phyloP scores from a whole-genome alignment of 2,329 filamentous ascomycete genomes.

The Apiospora pterosperma region DNA sequence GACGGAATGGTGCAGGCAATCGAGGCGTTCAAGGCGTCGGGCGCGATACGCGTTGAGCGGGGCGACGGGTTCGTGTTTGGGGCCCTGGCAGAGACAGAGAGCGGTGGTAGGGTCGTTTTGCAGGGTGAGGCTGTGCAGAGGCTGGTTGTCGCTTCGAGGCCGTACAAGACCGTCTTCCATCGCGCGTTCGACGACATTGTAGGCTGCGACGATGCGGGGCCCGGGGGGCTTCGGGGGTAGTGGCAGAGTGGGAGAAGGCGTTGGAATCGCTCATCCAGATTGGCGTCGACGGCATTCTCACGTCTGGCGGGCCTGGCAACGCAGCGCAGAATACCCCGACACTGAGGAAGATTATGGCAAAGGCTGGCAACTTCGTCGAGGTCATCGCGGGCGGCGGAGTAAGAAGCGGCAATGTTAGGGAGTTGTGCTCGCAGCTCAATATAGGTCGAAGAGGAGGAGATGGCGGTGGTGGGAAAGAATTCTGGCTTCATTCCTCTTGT shows the following conservation, averaged over 20 bases:
- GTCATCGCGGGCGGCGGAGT: constrained; percentile 52
- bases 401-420: constrained; percentile 35
- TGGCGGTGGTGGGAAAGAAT: constrained; percentile 7
- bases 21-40: constrained; percentile 30
- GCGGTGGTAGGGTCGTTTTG: constrained; percentile 22
- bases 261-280: constrained; percentile 35
- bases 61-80: constrained; percentile 59
- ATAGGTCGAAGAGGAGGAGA: constrained; percentile 19
- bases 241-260: constrained; percentile 17
- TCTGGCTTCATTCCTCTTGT: constrained; percentile 49
- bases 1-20: constrained; percentile 40
- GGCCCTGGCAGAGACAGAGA: constrained; percentile 28
- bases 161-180: constrained; percentile 49
- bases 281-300: constrained; percentile 50
- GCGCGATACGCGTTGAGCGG: constrained; percentile 32
- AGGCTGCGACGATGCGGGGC: constrained; percentile 11
- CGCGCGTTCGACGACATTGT: constrained; percentile 52
- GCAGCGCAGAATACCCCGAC: constrained; percentile 35
- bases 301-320: constrained; percentile 45
- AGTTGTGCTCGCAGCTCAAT: constrained; percentile 20
- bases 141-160: constrained; percentile 39
- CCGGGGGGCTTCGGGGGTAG: neutral
- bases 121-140: constrained; percentile 35
- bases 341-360: constrained; percentile 33
- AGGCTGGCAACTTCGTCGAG: constrained; percentile 32